These are phyloP conservation scores for Xanthoconium stramineum DNA, from an alignment of 768 basidiomycete genomes.

Conservation along the genomic window DNA sequence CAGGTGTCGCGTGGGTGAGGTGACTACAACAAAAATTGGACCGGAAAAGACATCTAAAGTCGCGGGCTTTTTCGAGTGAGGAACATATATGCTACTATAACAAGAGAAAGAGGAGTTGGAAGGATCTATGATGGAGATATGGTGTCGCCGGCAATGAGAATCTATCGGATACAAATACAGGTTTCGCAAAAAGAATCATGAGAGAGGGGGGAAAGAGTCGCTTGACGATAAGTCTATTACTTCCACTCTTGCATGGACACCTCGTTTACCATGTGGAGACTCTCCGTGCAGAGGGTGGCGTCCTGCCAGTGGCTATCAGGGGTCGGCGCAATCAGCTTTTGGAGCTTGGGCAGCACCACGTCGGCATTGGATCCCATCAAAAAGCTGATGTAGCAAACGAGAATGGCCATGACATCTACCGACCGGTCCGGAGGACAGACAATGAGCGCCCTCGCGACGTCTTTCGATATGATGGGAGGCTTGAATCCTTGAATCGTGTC, in stretches of 20 bases:
- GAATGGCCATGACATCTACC: background rate
- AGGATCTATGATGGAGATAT: background rate
- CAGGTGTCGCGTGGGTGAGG: no score
- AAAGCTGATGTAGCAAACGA: background rate
- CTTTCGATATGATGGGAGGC: no score
- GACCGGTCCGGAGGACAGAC: background rate
- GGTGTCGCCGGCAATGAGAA: background rate
- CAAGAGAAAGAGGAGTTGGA: no score
- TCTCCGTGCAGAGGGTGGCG: background rate
- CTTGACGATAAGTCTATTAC: background rate
- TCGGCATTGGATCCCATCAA: background rate
- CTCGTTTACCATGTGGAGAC: background rate
- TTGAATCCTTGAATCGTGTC: no score
- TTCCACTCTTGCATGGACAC: background rate
- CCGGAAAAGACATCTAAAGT: no score
- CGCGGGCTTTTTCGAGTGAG: no score
- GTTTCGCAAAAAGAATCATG: background rate
- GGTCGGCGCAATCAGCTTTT: background rate
- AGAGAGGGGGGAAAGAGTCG: no score
- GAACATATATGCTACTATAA: no score
- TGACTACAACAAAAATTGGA: no score
- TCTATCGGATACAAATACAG: background rate
- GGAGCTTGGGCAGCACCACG: background rate
- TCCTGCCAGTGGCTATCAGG: background rate
- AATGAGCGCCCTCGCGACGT: background rate